A percentile compares a stretch with the other conserved stretches of the same genome.
Evolutionary conservation across 805 yeast genomes (phyloP).

Genomic region (Cyberlindnera subsufficiens): DNA sequence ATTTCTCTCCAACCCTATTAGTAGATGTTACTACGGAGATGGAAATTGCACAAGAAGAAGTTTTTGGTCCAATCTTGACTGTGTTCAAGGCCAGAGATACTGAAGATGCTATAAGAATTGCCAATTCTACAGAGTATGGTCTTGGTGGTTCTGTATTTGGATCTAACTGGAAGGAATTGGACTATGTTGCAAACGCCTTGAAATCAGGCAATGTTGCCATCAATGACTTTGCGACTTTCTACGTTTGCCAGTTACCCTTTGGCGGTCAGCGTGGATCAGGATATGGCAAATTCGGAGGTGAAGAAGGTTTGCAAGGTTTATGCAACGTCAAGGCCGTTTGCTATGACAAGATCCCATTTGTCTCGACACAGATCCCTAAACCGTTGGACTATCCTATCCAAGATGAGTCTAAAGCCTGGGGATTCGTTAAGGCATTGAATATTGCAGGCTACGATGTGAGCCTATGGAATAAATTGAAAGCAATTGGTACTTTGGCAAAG

Average conservation of each 20-base stretch:
- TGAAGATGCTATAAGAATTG: slow-evolving; percentile 65
- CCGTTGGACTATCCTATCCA: slow-evolving; percentile 89
- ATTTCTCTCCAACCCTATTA: slow-evolving; percentile 84
- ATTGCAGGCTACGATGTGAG: slow-evolving; percentile 78
- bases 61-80: slow-evolving; percentile 88
- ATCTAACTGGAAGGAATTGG: slow-evolving; percentile 46
- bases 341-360: slow-evolving; percentile 71
- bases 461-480: slow-evolving; percentile 59
- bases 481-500: slow-evolving; percentile 48
- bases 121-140: slow-evolving; percentile 84
- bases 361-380: slow-evolving; percentile 79
- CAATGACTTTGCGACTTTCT: slow-evolving; percentile 95
- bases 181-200: slow-evolving; percentile 55
- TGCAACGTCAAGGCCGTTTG: slow-evolving; percentile 86
- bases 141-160: slow-evolving; percentile 92
- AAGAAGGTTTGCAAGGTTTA: slow-evolving; percentile 88
- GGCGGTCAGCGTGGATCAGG: slow-evolving; percentile 95
- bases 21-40: slow-evolving; percentile 73
- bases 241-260: slow-evolving; percentile 93
- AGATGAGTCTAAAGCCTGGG: slow-evolving; percentile 81
- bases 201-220: slow-evolving; percentile 91
- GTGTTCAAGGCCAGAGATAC: slow-evolving; percentile 65
- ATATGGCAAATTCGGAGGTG: slow-evolving; percentile 97
- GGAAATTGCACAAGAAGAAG: slow-evolving; percentile 84
- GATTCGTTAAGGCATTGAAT: slow-evolving; percentile 74